Base-by-base conservation (phyloP, 2,329 filamentous ascomycete genomes). In the Colletotrichum gloeosporioides region DNA sequence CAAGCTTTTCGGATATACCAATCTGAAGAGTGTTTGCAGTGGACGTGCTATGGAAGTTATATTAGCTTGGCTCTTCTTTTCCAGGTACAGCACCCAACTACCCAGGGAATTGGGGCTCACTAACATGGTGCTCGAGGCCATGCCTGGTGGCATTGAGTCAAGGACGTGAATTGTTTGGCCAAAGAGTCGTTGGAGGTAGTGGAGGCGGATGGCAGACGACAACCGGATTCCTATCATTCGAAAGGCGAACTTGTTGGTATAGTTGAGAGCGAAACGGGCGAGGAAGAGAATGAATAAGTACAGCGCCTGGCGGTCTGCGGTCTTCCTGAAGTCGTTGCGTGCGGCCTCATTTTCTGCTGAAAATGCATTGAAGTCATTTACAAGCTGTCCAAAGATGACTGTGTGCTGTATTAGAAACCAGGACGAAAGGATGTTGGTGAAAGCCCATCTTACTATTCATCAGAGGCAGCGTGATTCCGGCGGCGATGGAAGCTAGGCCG, bases 221-320 rank as follows among this genome's bases (percentile, higher is more conserved):
- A 93, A 87, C 34, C 91, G 88, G 73, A 93, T 90, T 29, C 91
- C 91, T 75, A 92, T 91, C 82, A 93, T 89, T 27, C 92, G 90
- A 78, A 92, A 92, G 49, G 86, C 86, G 79, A 92, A 91, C 88
- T 90, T 91, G 78, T 89, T 89, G 75, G 93, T 85, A 77, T 95
- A 95, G 76, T 90, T 91, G 55, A 94, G 85, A 22, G 85, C 81
- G 78, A 94, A 92, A 64, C 93, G 91, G 16, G 86, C 93, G 55
- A 95, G 83, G 82, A 95, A 96, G 8, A 96, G 86, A 71, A 92
- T 91, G 71, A 95, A 90, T 80, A 95, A 92, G 82, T 93, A 95
- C 0, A 96, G 85, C 82, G 90, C 83, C 75, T 90, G 85, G 64
- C 79, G 84, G 78, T 91, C 87, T 36, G 91, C 79, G 13, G 78